Evolutionary conservation across 768 basidiomycete species (phyloP).

Genomic region (Tephrocybe rancida): DNA sequence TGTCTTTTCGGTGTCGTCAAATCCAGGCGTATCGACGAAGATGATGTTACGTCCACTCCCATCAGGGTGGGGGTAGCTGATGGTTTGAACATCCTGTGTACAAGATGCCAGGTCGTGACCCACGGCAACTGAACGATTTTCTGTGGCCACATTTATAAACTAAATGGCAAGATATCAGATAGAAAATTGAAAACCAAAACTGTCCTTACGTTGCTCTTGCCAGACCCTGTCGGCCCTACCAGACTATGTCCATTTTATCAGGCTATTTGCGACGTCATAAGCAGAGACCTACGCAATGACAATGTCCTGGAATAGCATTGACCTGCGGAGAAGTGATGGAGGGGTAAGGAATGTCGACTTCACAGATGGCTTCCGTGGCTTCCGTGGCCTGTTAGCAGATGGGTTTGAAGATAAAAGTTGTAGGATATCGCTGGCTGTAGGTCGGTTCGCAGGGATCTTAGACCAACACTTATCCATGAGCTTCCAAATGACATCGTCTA

Average conservation of each 20-base stretch:
- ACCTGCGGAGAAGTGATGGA: neutral
- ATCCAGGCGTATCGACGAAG: constrained; percentile 30
- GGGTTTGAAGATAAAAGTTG: neutral
- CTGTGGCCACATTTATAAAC: constrained; percentile 25
- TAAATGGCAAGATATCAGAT: constrained; percentile 2
- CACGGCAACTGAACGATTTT: constrained; percentile 6
- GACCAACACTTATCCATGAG: constrained; percentile 12
- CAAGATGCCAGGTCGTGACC: constrained; percentile 23
- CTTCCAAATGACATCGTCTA: constrained; percentile 8
- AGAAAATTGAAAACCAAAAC: neutral
- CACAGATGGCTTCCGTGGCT: neutral
- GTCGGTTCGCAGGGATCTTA: neutral
- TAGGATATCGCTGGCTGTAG: neutral
- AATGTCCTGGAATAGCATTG: constrained; percentile 13
- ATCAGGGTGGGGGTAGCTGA: constrained; percentile 20
- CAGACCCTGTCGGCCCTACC: constrained; percentile 30
- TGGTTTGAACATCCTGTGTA: constrained; percentile 20
- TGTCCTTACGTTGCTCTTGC: constrained; percentile 28
- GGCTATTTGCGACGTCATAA: neutral
- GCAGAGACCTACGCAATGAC: constrained; percentile 18
- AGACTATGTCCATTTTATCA: constrained; percentile 16
- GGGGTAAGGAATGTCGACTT: neutral
- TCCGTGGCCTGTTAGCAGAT: neutral
- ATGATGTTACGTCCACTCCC: constrained; percentile 20
- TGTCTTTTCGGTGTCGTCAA: constrained; percentile 24